Base-by-base conservation (phyloP, 768 basidiomycete species). In the Cystoderma amianthinum region DNA sequence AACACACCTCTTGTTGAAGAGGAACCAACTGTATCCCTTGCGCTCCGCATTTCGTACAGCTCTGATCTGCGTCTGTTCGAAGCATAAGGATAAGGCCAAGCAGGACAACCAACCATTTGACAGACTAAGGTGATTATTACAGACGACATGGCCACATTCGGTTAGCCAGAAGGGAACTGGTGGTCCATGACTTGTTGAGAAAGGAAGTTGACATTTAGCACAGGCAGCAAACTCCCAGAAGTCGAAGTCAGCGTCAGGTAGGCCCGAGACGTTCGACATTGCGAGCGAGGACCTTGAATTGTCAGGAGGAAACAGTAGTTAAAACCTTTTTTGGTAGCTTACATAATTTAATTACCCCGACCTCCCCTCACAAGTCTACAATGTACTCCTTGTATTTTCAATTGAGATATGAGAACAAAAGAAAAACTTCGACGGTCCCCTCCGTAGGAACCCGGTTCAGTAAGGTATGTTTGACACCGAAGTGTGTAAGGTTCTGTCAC, bases 141-240 rank as follows among this genome's bases (percentile, higher is more conserved):
- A 92, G 19, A 91, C 50, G 43, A 91, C 74, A 67, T 92, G 89
- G 0, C 86, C 86, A 50, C 89, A 92, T 57, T 90, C 86, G 1
- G 89, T 89, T 45, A 90, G 67, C 89, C 89, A 92, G 57, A 91
- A 92, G 0, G 89, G 89, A 19, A 85, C 62, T 2, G 72, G 66
- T 7, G 80, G 71, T 1, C 71, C 74, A 32, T 67, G 63, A 25
- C 72, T 68, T 2, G 75, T 63, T 5, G 65, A 53, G 50, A 84
- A 91, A 0, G 80, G 74, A 19, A 85, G 67, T 47, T 80, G 79
- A 50, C 89, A 92, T 53, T 73, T 67, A 0, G 74, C 65, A 51
- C 89, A 92, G 41, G 63, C 60, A 4, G 88, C 80, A 46, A 85
- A 88, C 34, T 88, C 82, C 88, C 89, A 92, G 56, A 87, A 84